Evolutionary conservation across 164 flowering plant species (phyloP).

Genomic region (Protea cynaroides): DNA sequence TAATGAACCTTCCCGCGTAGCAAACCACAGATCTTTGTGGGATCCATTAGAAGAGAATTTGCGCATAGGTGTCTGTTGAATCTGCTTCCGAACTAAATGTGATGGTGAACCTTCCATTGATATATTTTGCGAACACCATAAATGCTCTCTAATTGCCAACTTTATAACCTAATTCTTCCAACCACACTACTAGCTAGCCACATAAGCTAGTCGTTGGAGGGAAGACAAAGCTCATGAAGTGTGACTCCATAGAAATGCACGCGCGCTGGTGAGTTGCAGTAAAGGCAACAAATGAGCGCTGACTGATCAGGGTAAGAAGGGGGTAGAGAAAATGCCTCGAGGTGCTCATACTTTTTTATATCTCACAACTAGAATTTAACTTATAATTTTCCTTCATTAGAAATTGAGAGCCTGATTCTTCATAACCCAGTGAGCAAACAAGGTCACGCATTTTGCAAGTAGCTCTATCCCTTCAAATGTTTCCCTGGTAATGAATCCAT

Average conservation of each 20-base stretch:
- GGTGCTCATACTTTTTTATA: too few relatives aligned
- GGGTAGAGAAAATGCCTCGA: too few relatives aligned
- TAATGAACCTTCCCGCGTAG: conserved; percentile 63
- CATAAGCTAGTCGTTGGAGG: too few relatives aligned
- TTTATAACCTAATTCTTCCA: background rate
- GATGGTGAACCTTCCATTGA: conserved; percentile 39
- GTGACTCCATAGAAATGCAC: too few relatives aligned
- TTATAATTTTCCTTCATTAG: conserved; percentile 6
- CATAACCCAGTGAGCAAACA: conserved; percentile 10
- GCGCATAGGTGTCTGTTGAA: conserved; percentile 26
- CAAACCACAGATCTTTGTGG: conserved; percentile 68
- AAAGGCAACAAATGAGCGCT: too few relatives aligned
- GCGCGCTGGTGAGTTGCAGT: too few relatives aligned
- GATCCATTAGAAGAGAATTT: conserved; percentile 25
- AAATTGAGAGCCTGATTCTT: conserved; percentile 23
- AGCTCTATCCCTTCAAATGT: conserved; percentile 13
- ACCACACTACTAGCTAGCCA: background rate
- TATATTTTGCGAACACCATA: background rate
- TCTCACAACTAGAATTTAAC: background rate
- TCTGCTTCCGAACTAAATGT: conserved; percentile 41
- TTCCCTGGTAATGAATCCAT: conserved; percentile 6
- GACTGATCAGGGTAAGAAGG: too few relatives aligned
- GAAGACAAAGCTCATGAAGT: too few relatives aligned
- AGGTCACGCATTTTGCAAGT: conserved; percentile 2
- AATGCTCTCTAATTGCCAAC: background rate